Evolutionary conservation across 2,329 filamentous ascomycete genomes (phyloP).

Genomic region (Aspergillus arachidicola): DNA sequence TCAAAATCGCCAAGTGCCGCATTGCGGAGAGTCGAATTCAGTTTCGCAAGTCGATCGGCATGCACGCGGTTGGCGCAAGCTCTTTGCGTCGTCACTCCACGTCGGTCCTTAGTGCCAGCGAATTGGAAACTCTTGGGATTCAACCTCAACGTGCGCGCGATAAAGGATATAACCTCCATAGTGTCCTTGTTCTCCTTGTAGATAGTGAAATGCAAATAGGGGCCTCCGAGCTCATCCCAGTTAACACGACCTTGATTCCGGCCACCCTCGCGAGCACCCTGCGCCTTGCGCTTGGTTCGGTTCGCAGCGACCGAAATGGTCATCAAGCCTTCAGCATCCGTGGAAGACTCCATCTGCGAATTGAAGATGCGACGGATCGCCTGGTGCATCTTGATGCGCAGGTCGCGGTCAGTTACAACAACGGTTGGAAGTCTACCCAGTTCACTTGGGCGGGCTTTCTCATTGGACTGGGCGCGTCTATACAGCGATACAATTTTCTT

Average conservation of each 20-base stretch:
- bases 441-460: slow-evolving; percentile 58
- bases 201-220: slow-evolving; percentile 85
- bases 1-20: slow-evolving; percentile 76
- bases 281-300: slow-evolving; percentile 34
- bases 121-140: slow-evolving; percentile 72
- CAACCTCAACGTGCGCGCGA: slow-evolving; percentile 72
- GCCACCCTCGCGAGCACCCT: slow-evolving; percentile 34
- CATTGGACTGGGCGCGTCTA: slow-evolving; percentile 54
- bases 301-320: slow-evolving; percentile 54
- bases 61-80: slow-evolving; percentile 68
- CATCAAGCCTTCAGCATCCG: slow-evolving; percentile 70
- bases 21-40: slow-evolving; percentile 65
- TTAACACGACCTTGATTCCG: slow-evolving; percentile 49
- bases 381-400: slow-evolving; percentile 65
- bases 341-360: slow-evolving; percentile 76
- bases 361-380: slow-evolving; percentile 76
- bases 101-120: slow-evolving; percentile 87
- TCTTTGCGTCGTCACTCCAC: slow-evolving; percentile 82
- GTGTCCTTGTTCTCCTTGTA: slow-evolving; percentile 98
- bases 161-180: slow-evolving; percentile 81
- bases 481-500: slow-evolving; percentile 59
- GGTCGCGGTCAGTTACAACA: slow-evolving; percentile 61
- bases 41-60: slow-evolving; percentile 63
- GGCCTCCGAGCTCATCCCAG: slow-evolving; percentile 71
- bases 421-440: slow-evolving; percentile 57